Conservation (phyloP, 2,329 filamentous ascomycete species). For the Clonostachys solani region DNA sequence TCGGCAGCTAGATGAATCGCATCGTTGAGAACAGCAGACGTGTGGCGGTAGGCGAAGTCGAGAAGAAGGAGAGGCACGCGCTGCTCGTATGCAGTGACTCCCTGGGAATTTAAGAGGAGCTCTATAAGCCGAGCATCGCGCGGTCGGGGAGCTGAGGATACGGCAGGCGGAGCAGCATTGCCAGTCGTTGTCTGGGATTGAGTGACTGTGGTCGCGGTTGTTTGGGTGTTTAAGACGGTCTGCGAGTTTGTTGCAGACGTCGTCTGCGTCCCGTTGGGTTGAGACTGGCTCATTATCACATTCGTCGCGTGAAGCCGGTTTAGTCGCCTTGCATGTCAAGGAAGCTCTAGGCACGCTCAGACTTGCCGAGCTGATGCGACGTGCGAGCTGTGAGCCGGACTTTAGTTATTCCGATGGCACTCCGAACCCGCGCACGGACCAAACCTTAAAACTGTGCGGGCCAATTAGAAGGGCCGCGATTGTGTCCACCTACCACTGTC, state of each 20-base stretch:
- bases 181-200: slow-evolving; percentile 11
- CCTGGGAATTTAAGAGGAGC: slow-evolving; percentile 73
- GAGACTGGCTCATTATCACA: slow-evolving; percentile 33
- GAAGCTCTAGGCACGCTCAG: no score
- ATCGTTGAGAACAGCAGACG: slow-evolving; percentile 66
- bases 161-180: slow-evolving; percentile 13
- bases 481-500: background rate
- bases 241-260: slow-evolving; percentile 31
- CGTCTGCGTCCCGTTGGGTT: slow-evolving; percentile 48
- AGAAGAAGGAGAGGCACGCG: slow-evolving; percentile 79
- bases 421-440: background rate
- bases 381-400: background rate
- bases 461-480: background rate
- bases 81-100: slow-evolving; percentile 75
- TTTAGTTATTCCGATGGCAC: background rate
- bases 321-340: no score
- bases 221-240: slow-evolving; percentile 28
- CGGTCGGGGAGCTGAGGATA: slow-evolving; percentile 51
- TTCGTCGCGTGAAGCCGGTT: no score
- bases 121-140: slow-evolving; percentile 78
- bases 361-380: no score
- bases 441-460: background rate
- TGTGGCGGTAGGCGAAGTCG: slow-evolving; percentile 84
- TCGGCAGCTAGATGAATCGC: slow-evolving; percentile 65
- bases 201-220: slow-evolving; percentile 16